Percentiles rank a stretch among this genome's conserved stretches.
Conservation (phyloP, 345 rosid genomes). For the Garcia nutans region DNA sequence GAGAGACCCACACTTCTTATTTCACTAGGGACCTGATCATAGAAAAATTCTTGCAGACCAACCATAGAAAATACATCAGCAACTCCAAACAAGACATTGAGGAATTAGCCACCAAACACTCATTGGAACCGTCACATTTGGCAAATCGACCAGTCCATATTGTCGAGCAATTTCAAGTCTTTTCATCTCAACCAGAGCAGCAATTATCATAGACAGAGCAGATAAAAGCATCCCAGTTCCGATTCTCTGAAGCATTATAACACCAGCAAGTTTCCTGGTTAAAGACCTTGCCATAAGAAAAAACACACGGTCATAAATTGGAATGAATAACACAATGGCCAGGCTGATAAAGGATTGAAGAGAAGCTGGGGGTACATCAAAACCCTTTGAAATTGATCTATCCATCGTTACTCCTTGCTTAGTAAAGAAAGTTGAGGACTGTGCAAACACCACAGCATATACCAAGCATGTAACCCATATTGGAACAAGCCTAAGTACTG, state of each 20-base stretch:
- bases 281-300: slow-evolving; percentile 24
- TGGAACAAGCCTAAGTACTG: slow-evolving; percentile 26
- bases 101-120: slow-evolving; percentile 30
- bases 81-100: slow-evolving; percentile 18
- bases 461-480: slow-evolving; percentile 28
- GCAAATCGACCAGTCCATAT: slow-evolving; percentile 14
- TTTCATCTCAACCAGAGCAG: slow-evolving; percentile 18
- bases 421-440: slow-evolving; percentile 27
- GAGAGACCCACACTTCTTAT: slow-evolving; percentile 22
- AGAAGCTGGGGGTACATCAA: slow-evolving; percentile 25
- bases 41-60: slow-evolving; percentile 26
- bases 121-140: slow-evolving; percentile 18
- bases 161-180: slow-evolving; percentile 23
- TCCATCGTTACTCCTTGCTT: slow-evolving; percentile 32
- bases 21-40: slow-evolving; percentile 24
- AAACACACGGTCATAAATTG: slow-evolving; percentile 22
- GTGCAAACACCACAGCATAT: slow-evolving; percentile 20
- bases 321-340: slow-evolving; percentile 21
- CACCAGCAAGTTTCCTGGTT: slow-evolving; percentile 23
- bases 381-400: slow-evolving; percentile 16
- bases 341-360: slow-evolving; percentile 20
- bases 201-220: slow-evolving; percentile 13
- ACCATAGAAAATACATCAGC: slow-evolving; percentile 9
- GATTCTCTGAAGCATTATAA: slow-evolving; percentile 31
- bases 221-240: slow-evolving; percentile 27